phyloP scores from a whole-genome alignment of 2,329 filamentous ascomycete genomes.

The Trichoderma endophyticum region DNA sequence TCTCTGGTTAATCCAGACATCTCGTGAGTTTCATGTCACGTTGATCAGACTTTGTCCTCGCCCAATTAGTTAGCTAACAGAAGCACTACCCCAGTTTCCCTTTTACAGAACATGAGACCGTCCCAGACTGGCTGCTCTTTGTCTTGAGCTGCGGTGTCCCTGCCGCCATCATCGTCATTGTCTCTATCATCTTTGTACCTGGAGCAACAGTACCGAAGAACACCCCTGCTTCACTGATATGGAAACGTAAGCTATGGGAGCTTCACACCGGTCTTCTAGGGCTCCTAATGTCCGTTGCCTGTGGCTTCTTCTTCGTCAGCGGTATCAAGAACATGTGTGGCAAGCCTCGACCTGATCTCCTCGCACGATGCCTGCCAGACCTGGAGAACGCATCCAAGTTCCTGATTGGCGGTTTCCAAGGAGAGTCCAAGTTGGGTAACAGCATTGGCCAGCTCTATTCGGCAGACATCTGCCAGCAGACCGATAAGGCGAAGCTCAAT shows the following conservation, averaged over 20 bases:
- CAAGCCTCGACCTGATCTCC: constrained; percentile 74
- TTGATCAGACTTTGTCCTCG: neutral
- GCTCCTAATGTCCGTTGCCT: constrained; percentile 67
- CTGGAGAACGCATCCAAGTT: constrained; percentile 57
- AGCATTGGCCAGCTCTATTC: constrained; percentile 67
- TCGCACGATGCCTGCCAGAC: constrained; percentile 76
- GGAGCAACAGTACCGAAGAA: constrained; percentile 62
- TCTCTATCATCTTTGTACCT: constrained; percentile 69
- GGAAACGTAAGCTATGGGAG: constrained; percentile 86
- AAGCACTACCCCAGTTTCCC: constrained; percentile 55
- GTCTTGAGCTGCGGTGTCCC: constrained; percentile 64
- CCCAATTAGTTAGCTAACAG: constrained; percentile 15
- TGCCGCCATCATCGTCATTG: constrained; percentile 62
- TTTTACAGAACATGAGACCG: constrained; percentile 65
- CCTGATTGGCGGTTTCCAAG: constrained; percentile 59
- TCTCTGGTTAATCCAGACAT: constrained; percentile 70
- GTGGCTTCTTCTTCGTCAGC: constrained; percentile 76
- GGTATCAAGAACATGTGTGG: constrained; percentile 77
- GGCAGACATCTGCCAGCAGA: constrained; percentile 71
- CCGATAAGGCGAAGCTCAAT: constrained; percentile 57
- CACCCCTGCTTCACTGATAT: constrained; percentile 63
- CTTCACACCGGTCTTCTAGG: constrained; percentile 83
- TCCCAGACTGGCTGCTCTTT: constrained; percentile 63
- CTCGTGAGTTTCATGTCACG: constrained; percentile 45
- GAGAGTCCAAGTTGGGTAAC: constrained; percentile 33